phyloP scores from a whole-genome alignment of 768 basidiomycete species.

The Lactarius vividus region DNA sequence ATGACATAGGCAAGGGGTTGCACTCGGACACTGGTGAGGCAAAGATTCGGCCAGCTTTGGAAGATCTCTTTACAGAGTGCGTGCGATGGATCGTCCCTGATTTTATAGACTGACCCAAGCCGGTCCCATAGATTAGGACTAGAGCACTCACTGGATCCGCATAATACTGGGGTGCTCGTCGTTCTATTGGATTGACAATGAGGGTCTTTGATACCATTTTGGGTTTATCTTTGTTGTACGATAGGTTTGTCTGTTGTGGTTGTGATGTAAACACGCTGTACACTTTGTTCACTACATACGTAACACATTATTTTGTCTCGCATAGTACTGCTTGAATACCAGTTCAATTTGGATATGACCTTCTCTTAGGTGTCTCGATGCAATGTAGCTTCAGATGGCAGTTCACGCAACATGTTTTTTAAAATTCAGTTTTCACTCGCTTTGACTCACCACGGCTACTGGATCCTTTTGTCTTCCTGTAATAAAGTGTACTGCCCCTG shows the following conservation, averaged over 20 bases:
- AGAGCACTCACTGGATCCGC: constrained; percentile 1
- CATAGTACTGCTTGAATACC: not conserved
- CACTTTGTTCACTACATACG: too few relatives aligned
- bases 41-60: constrained; percentile 15
- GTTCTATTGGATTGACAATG: not conserved
- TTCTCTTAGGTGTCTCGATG: not conserved
- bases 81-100: not conserved
- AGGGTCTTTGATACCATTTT: not conserved
- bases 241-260: too few relatives aligned
- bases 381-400: too few relatives aligned
- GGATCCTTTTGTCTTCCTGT: too few relatives aligned
- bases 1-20: constrained; percentile 2
- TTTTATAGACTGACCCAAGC: not conserved
- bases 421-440: too few relatives aligned
- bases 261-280: too few relatives aligned
- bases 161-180: constrained; percentile 16
- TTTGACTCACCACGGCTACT: not conserved
- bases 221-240: not conserved
- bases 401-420: not conserved
- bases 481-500: too few relatives aligned
- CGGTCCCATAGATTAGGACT: not conserved
- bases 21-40: not conserved
- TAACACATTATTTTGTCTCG: not conserved
- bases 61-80: constrained; percentile 2
- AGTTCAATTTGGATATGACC: not conserved